Evolutionary conservation across 768 basidiomycete species (phyloP), one percentile per base, ranked within the genome.

Genomic region (Collybiopsis confluens): DNA sequence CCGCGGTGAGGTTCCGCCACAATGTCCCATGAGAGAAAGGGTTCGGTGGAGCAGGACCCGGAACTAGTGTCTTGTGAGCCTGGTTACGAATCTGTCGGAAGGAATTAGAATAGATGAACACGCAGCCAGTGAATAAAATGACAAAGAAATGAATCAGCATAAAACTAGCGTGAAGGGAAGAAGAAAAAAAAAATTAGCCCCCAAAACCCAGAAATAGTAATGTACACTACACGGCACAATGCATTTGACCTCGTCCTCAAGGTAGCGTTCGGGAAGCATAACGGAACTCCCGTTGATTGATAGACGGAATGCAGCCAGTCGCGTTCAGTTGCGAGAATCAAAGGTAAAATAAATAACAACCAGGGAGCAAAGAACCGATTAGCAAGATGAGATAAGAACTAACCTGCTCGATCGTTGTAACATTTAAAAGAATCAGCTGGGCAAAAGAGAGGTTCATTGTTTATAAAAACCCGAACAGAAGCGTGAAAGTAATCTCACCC

Each of bases 361-460:
- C 21, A 30, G 40, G 23, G 41, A 48, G 47, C 26, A 23, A 41
- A 28, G 44, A 24, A n/a, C 20, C 18, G 43, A 26, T 23, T 23
- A 48, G 20, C 27, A 49, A 45, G 15, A 16, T 57, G 30, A 36
- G 51, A 33, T 41, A 51, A 61, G 11, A 42, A 64, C 82, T 68
- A 66, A 89, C 88, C 80, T 93, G 92, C 72, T 98, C 95, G 57
- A 98, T 93, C n/a, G 94, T 98, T 8, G 95, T 97, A 33, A 92
- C 78, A 67, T 96, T 95, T 58, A 93, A 73, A 28, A 93, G 65
- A 50, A 96, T 70, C 45, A 98, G 76, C 87, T 91, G 65, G 33
- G 55, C 48, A 53, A 4, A 55, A 62, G 38, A 4, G 30, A 15
- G 26, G 26, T 20, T n/a, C 16, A 48, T 37, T 21, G 23, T 35